phyloP scores from a whole-genome alignment of 2,329 filamentous ascomycete species.

The Aspergillus sp. region DNA sequence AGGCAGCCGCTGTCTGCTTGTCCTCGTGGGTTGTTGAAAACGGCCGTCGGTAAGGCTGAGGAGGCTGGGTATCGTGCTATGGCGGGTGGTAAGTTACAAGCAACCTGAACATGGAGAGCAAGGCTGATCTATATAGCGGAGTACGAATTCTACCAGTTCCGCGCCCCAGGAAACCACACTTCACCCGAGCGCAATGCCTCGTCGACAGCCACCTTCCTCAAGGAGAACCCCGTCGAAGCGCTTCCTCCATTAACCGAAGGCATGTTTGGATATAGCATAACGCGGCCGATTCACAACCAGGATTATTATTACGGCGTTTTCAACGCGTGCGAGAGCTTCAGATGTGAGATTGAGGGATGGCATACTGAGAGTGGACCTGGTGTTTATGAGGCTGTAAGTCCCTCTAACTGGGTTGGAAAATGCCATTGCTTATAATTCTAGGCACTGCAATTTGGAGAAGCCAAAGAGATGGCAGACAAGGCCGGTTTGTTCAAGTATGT shows the following conservation, averaged over 20 bases:
- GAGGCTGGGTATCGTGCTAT: conserved; percentile 69
- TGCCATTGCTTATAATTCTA: conserved; percentile 21
- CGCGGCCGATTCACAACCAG: conserved; percentile 78
- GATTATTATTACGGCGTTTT: conserved; percentile 89
- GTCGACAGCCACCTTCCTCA: conserved; percentile 67
- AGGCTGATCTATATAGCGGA: conserved; percentile 56
- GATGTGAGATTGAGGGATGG: conserved; percentile 84
- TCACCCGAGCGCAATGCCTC: conserved; percentile 54
- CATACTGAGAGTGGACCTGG: conserved; percentile 91
- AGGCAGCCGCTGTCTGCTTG: conserved; percentile 66
- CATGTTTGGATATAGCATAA: conserved; percentile 94
- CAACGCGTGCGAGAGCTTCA: conserved; percentile 69
- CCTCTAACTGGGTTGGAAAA: neutral
- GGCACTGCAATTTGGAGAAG: conserved; percentile 82
- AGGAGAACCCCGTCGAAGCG: conserved; percentile 63
- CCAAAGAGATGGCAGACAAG: conserved; percentile 82
- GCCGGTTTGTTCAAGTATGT: conserved; percentile 85
- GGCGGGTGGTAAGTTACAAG: conserved; percentile 65
- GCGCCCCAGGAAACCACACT: conserved; percentile 50
- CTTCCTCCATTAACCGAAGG: conserved; percentile 79
- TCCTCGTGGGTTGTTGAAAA: conserved; percentile 67
- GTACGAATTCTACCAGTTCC: conserved; percentile 93
- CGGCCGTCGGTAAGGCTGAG: conserved; percentile 60
- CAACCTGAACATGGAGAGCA: neutral
- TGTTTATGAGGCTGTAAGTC: conserved; percentile 77